phyloP scores from a whole-genome alignment of 305 asterid species.

The Lippia alba region DNA sequence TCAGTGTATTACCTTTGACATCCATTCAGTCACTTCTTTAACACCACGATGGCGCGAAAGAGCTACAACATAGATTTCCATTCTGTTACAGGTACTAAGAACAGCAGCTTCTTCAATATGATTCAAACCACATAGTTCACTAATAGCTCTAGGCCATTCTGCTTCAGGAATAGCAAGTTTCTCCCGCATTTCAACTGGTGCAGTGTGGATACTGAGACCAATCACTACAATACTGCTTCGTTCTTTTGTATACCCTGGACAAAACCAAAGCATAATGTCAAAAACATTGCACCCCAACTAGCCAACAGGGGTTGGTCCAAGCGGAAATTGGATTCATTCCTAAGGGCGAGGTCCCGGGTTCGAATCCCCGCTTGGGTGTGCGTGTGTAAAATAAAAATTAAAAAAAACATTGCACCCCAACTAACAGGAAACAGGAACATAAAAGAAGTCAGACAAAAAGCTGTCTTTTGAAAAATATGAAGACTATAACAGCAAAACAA shows the following conservation, averaged over 20 bases:
- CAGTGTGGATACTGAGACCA: slow-evolving; percentile 84
- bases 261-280: slow-evolving; percentile 22
- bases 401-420: background rate
- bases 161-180: slow-evolving; percentile 97
- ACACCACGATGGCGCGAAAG: slow-evolving; percentile 96
- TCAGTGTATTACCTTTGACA: slow-evolving; percentile 79
- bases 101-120: slow-evolving; percentile 99
- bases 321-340: no score
- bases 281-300: background rate
- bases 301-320: no score
- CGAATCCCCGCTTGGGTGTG: no score
- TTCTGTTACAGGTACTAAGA: slow-evolving; percentile 95
- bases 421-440: background rate
- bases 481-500: slow-evolving; percentile 7
- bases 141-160: slow-evolving; percentile 91
- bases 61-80: slow-evolving; percentile 96
- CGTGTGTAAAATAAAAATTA: no score
- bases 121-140: slow-evolving; percentile 83
- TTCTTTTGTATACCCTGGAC: slow-evolving; percentile 90
- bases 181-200: slow-evolving; percentile 95
- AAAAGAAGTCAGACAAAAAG: background rate
- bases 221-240: slow-evolving; percentile 89
- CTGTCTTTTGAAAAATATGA: background rate
- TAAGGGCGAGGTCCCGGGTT: no score
- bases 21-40: slow-evolving; percentile 99